These are phyloP conservation scores for Sarocladium strictum DNA, from an alignment of 2,329 filamentous ascomycete species.

Conservation along the genomic window DNA sequence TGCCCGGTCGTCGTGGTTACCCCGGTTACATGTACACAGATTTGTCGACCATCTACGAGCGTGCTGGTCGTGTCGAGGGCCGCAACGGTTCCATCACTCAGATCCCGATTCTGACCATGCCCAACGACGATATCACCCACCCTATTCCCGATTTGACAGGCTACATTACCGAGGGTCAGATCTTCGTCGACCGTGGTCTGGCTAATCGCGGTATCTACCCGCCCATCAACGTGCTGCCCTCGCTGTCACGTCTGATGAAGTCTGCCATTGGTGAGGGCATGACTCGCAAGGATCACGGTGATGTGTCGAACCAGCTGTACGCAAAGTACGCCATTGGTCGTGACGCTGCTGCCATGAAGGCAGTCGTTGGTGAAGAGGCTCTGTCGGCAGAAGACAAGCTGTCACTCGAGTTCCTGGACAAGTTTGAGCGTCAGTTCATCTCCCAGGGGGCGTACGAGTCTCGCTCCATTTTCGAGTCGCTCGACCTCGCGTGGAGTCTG, in stretches of 20 bases:
- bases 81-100: slow-evolving; percentile 98
- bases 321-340: slow-evolving; percentile 99
- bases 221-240: slow-evolving; percentile 96
- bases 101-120: slow-evolving; percentile 98
- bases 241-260: slow-evolving; percentile 98
- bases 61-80: slow-evolving; percentile 93
- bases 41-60: slow-evolving; percentile 99
- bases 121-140: slow-evolving; percentile 99
- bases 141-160: slow-evolving; percentile 98
- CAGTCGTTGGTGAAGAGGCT: slow-evolving; percentile 96
- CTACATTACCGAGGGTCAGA: slow-evolving; percentile 98
- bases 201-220: slow-evolving; percentile 98
- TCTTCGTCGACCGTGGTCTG: slow-evolving; percentile 90
- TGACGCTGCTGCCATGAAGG: slow-evolving; percentile 98
- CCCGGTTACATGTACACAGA: slow-evolving; percentile 99
- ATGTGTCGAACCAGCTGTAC: slow-evolving; percentile 99
- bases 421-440: slow-evolving; percentile 96
- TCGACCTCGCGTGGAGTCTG: slow-evolving; percentile 94
- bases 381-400: slow-evolving; percentile 95
- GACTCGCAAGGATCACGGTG: slow-evolving; percentile 93
- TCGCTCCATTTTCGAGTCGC: slow-evolving; percentile 83
- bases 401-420: slow-evolving; percentile 95
- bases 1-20: slow-evolving; percentile 97
- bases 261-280: slow-evolving; percentile 97
- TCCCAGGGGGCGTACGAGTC: slow-evolving; percentile 87